Base-by-base conservation (phyloP, 257 asterid species). In the Solanum chiquidenum region DNA sequence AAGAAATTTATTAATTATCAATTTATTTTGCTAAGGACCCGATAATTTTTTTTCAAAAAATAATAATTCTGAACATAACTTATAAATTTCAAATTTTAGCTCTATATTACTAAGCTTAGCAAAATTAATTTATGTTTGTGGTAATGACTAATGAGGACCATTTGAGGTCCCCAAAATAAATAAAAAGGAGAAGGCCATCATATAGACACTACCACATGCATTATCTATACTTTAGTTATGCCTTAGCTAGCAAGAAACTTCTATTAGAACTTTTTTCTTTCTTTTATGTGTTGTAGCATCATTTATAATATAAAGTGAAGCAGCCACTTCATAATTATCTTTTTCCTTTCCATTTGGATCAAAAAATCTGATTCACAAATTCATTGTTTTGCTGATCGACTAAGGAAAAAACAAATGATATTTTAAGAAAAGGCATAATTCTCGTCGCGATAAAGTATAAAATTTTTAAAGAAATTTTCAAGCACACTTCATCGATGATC, bases 211-310 rank as follows among this genome's bases (percentile, higher is more conserved):
- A 18, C 85, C 85, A 49, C 85, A 49, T 82, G 85, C 69, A 82
- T 29, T 10, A 27, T 77, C 13, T 25, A 29, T 82, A 82, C 86
- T 82, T 82, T 74, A 35, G 37, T 37, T 49, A 82, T 82, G 86
- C 86, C 86, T 82, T 82, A 35, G 69, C 85, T 31, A 82, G 85
- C 44, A 82, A 82, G 85, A 82, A 82, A 82, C 21, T 20, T 82
- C 20, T 82, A 18, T 64, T 14, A 27, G 5, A 29, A 82, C 85
- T 82, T 49, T 82, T 23, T 37, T n/a, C 6, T 27, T 2, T 23
- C 18, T 40, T 49, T 46, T 49, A 16, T 29, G 69, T 82, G 69
- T 82, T 82, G 86, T 82, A 49, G 69, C 27, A 29, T 82, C 44
- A 82, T 29, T 82, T 49, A 82, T 82, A 82, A 82, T 49, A 82